Evolutionary conservation across 257 asterid genomes (phyloP).

Genomic region (Nicotiana sylvestris): DNA sequence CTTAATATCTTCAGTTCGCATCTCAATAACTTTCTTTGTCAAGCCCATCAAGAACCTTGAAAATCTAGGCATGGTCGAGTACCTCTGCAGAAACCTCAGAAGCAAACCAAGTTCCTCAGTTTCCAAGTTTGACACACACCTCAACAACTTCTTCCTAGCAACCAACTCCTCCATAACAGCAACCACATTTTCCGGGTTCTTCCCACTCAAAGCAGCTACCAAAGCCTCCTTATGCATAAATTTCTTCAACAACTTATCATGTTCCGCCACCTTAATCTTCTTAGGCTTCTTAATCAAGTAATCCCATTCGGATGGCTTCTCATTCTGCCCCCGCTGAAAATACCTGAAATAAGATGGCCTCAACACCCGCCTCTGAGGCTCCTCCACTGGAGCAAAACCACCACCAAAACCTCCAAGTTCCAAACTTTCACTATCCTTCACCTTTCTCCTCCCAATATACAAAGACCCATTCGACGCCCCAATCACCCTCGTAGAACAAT

Average conservation of each 20-base stretch:
- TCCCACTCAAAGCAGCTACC: constrained; percentile 53
- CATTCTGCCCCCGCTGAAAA: constrained; percentile 76
- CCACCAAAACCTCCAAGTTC: constrained; percentile 28
- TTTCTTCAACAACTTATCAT: constrained; percentile 72
- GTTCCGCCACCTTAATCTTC: constrained; percentile 67
- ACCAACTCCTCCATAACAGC: constrained; percentile 96
- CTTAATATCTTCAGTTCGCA: constrained; percentile 63
- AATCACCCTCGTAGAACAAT: constrained; percentile 67
- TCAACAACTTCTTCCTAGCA: constrained; percentile 70
- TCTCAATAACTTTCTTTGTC: constrained; percentile 62
- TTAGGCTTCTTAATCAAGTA: constrained; percentile 53
- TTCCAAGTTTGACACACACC: constrained; percentile 63
- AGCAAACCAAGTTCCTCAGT: constrained; percentile 57
- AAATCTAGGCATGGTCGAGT: constrained; percentile 66
- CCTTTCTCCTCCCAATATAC: constrained; percentile 68
- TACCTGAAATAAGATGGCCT: constrained; percentile 83
- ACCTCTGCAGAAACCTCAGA: constrained; percentile 66
- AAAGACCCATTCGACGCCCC: constrained; percentile 76
- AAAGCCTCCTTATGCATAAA: constrained; percentile 84
- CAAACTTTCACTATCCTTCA: constrained; percentile 27
- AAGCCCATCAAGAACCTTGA: constrained; percentile 52
- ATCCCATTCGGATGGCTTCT: constrained; percentile 72
- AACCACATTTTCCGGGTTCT: constrained; percentile 59
- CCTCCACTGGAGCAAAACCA: constrained; percentile 32
- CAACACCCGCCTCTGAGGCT: constrained; percentile 41